Base-by-base conservation (phyloP, 495 filamentous ascomycete species). In the Rhypophila decipiens region DNA sequence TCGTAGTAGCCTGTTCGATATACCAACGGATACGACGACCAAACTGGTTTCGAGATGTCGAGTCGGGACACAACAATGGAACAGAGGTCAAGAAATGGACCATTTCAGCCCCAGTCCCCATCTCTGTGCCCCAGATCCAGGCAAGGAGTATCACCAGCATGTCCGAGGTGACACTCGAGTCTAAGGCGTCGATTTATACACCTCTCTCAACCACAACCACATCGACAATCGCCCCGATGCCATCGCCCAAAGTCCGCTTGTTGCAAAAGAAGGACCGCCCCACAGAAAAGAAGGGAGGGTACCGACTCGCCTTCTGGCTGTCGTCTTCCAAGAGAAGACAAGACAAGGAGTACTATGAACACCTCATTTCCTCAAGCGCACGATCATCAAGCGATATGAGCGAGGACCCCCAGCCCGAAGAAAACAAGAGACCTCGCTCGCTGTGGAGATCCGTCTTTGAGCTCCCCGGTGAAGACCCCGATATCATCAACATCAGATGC, bases 371-470 rank as follows among this genome's bases (percentile, higher is more conserved):
- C 5, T n/a, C 8, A 9, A 45, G 43, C 29, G 43, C 23, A 20
- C 43, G 43, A 12, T 23, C 20, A 5, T 45, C 31, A 20, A n/a
- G 19, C 29, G 43, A 45, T 2, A 36, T 45, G 10, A 36, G 31
- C 19, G 43, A 45, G 9, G 42, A 44, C 17, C 8, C 9, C 20
- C 9, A 18, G 38, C 20, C 31, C 3, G 31, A 8, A 21, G 39
- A 33, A 18, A 22, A 29, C 1, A 31, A 48, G 17, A n/a, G n/a
- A n/a, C 21, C 42, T 3, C 37, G 41, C 24, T 23, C 21, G 11
- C 13, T 52, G n/a, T 53, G 51, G 51, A 45, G n/a, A 21, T 45
- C 51, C 4, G 35, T 53, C 7, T 53, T 53, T 37, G 51, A 53
- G 35, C 18, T 53, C 5, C n/a, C 45, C 3, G 51, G 34, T 22